phyloP scores from a whole-genome alignment of 176 grass and related monocot species.

The Microstegium vimineum region DNA sequence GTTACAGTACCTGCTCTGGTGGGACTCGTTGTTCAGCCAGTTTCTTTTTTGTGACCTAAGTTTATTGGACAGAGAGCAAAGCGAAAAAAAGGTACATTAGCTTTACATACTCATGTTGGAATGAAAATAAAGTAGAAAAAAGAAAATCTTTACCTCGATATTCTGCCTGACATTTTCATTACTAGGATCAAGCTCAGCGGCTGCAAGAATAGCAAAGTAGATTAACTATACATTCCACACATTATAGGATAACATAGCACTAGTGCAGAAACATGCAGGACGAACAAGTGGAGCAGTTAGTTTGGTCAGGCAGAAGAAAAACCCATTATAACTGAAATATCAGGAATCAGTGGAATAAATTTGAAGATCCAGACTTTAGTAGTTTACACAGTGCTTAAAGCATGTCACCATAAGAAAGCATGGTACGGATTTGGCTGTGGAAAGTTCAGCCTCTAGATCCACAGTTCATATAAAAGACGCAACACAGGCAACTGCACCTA shows the following conservation, averaged over 20 bases:
- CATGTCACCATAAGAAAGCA: not conserved
- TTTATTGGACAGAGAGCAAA: not conserved
- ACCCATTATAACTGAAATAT: not conserved
- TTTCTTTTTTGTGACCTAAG: constrained; percentile 57
- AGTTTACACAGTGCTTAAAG: not conserved
- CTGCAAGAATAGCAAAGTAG: constrained; percentile 5
- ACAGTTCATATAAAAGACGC: constrained; percentile 3
- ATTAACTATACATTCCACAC: not conserved
- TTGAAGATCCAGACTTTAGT: not conserved
- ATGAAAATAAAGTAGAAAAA: not conserved
- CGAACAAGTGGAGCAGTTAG: not conserved
- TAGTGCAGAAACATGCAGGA: not conserved
- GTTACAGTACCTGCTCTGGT: constrained; percentile 42
- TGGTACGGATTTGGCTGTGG: not conserved
- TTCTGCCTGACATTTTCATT: constrained; percentile 71
- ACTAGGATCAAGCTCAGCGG: constrained; percentile 53
- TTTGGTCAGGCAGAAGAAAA: not conserved
- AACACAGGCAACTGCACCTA: not conserved
- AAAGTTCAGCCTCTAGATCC: not conserved
- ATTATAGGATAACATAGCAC: not conserved
- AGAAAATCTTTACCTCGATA: constrained; percentile 55
- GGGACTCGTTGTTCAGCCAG: constrained; percentile 41
- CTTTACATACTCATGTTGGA: not conserved
- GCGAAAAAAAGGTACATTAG: not conserved
- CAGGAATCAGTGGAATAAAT: not conserved